Conservation (phyloP, 257 asterid genomes). For the Nicotiana otophora region DNA sequence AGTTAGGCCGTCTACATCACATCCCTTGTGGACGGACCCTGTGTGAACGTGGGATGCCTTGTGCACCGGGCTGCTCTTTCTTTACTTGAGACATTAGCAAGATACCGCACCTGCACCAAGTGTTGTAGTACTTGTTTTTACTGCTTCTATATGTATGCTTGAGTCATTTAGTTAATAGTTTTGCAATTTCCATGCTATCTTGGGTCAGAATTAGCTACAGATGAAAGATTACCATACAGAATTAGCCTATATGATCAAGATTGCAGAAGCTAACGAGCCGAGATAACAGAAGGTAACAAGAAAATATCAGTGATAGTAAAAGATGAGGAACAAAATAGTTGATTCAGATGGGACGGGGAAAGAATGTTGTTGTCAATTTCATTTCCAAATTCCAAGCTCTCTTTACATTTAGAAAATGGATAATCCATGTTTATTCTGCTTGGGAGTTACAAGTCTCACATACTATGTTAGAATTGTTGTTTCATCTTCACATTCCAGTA, state of each 20-base stretch:
- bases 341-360: not conserved
- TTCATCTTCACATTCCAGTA: constrained; percentile 40
- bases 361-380: not conserved
- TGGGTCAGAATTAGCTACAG: not conserved
- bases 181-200: not conserved
- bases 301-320: not conserved
- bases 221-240: not conserved
- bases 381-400: not conserved
- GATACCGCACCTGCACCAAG: not conserved
- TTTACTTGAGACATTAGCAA: too few species aligned
- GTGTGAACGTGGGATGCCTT: too few species aligned
- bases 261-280: not conserved
- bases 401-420: not conserved
- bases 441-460: not conserved
- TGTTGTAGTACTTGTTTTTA: not conserved
- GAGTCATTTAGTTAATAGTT: not conserved
- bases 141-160: not conserved
- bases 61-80: too few species aligned
- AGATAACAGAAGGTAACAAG: not conserved
- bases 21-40: too few species aligned
- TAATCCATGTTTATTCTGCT: too few species aligned
- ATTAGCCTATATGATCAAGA: not conserved
- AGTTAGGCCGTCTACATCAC: too few species aligned
- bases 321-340: not conserved
- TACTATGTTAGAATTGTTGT: not conserved